Conservation (phyloP, 371 early-diverging fungal genomes). For the Zopfochytrium polystomum region DNA sequence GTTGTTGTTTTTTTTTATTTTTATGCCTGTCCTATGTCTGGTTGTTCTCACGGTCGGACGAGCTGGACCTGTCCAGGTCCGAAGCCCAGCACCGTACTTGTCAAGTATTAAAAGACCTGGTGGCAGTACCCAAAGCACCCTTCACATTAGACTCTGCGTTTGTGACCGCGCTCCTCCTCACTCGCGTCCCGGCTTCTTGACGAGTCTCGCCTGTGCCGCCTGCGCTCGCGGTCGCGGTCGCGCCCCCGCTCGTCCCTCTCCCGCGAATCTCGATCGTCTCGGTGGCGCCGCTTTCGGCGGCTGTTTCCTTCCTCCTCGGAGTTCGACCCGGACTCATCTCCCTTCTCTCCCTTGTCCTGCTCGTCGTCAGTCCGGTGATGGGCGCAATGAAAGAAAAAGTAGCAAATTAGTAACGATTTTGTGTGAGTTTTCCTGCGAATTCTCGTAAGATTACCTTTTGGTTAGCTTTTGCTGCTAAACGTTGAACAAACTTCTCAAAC, state of each 20-base stretch:
- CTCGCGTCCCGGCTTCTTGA: neutral
- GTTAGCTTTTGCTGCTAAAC: too few species aligned
- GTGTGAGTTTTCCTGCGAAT: neutral
- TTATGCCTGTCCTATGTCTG: neutral
- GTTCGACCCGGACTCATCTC: slow-evolving; percentile 23
- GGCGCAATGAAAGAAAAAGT: neutral
- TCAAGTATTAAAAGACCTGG: too few species aligned
- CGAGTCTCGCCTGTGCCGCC: neutral
- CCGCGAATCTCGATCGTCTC: slow-evolving; percentile 1
- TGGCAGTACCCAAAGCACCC: slow-evolving; percentile 3
- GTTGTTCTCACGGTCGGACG: too few species aligned
- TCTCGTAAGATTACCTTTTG: slow-evolving; percentile 57
- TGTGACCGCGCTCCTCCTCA: neutral
- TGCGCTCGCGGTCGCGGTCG: slow-evolving; percentile 4
- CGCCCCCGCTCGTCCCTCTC: slow-evolving; percentile 4
- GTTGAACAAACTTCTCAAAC: slow-evolving; percentile 69
- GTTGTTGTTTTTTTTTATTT: slow-evolving; percentile 5
- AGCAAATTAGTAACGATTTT: neutral
- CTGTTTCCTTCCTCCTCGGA: slow-evolving; percentile 22
- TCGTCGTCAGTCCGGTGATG: neutral
- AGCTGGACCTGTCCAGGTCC: too few species aligned
- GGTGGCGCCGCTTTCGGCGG: neutral
- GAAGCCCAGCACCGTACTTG: too few species aligned
- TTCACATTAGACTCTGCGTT: slow-evolving; percentile 2
- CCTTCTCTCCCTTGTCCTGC: slow-evolving; percentile 27